Evolutionary conservation across 306 rosid species (phyloP).

Genomic region (Adenanthera pavonina): DNA sequence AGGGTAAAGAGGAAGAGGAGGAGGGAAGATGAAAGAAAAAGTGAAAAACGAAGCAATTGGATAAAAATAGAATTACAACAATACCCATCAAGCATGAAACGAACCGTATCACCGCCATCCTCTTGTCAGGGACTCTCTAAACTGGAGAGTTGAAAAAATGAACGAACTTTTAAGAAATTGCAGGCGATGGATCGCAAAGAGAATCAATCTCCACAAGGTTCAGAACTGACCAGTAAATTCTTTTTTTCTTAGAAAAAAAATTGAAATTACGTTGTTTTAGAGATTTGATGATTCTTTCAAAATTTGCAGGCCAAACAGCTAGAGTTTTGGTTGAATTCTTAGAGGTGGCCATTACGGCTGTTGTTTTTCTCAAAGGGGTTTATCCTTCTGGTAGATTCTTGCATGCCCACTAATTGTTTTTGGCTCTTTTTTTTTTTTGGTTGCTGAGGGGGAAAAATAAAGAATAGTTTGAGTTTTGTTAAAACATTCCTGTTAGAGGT

Average conservation of each 20-base stretch:
- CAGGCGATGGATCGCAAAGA: conserved; percentile 64
- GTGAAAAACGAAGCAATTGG: too few species aligned
- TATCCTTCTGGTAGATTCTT: conserved; percentile 78
- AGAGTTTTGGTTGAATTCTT: conserved; percentile 78
- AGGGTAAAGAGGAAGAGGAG: too few species aligned
- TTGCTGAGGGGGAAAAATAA: conserved; percentile 21
- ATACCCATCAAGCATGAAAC: too few species aligned
- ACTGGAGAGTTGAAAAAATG: neutral
- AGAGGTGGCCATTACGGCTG: conserved; percentile 77
- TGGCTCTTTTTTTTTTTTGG: conserved; percentile 20
- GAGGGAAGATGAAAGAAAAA: too few species aligned
- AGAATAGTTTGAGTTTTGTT: neutral
- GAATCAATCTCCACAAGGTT: conserved; percentile 67
- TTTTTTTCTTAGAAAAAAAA: neutral
- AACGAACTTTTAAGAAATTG: neutral
- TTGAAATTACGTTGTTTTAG: neutral
- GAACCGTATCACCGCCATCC: too few species aligned
- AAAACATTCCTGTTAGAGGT: too few species aligned
- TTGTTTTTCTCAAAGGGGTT: conserved; percentile 82
- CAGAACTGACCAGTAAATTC: neutral
- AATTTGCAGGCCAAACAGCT: conserved; percentile 59
- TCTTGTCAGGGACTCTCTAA: neutral
- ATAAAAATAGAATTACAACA: too few species aligned
- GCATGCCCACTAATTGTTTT: neutral
- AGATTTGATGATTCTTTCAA: neutral